Evolutionary conservation across 2,329 filamentous ascomycete species (phyloP).

Genomic region (Lachnellula occidentalis): DNA sequence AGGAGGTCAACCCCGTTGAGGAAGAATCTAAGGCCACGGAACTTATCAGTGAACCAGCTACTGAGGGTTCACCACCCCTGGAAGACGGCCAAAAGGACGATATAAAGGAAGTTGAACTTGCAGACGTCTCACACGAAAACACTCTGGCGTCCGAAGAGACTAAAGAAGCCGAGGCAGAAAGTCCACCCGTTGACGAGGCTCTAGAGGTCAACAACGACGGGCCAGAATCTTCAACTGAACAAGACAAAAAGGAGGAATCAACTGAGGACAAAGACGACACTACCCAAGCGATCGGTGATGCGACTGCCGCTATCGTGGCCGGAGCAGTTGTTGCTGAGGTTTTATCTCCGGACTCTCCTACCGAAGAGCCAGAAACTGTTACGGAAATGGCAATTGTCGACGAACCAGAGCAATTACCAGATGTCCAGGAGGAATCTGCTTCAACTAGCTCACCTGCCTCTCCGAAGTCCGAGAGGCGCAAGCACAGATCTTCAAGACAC

Average conservation of each 20-base stretch:
- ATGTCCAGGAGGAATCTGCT: constrained; percentile 12
- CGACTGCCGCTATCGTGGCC: constrained; percentile 5
- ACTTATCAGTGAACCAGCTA: neutral
- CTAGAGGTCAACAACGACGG: neutral
- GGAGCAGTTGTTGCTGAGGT: constrained; percentile 11
- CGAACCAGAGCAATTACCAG: constrained; percentile 21
- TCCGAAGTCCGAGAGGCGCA: constrained; percentile 15
- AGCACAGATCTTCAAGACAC: constrained; percentile 21
- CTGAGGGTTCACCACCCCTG: neutral
- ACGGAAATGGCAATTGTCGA: constrained; percentile 22
- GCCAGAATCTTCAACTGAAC: neutral
- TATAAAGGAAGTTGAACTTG: neutral
- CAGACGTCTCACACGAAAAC: neutral
- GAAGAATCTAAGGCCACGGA: neutral
- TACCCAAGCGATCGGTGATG: constrained; percentile 4
- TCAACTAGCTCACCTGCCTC: constrained; percentile 8
- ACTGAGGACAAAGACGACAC: constrained; percentile 5
- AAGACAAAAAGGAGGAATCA: constrained; percentile 1
- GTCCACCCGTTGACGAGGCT: neutral
- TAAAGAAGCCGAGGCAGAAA: neutral
- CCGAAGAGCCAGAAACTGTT: constrained; percentile 5
- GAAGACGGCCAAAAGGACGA: neutral
- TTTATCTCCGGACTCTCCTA: constrained; percentile 3
- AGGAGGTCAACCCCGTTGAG: constrained; percentile 2
- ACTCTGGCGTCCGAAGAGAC: neutral